A percentile compares a stretch with the other conserved stretches of the same genome.
phyloP scores from a whole-genome alignment of 495 filamentous ascomycete genomes.

The Neurospora hispaniola region DNA sequence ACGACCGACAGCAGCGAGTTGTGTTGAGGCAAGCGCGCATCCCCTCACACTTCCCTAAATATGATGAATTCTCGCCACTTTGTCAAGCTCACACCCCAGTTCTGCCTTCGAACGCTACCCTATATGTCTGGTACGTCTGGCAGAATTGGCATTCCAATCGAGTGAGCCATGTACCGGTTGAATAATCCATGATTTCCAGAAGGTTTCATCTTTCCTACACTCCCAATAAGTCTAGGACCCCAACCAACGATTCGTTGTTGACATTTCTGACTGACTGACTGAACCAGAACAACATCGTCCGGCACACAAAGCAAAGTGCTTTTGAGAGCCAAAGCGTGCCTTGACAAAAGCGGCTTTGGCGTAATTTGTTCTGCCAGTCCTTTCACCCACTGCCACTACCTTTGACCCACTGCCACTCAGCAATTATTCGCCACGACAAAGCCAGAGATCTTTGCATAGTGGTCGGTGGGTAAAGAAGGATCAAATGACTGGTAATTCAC shows the following conservation, averaged over 20 bases:
- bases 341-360: not conserved
- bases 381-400: too few relatives aligned
- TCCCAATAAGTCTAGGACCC: not conserved
- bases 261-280: not conserved
- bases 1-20: not conserved
- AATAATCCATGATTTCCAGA: not conserved
- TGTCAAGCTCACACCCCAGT: not conserved
- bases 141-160: not conserved
- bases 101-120: not conserved
- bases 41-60: not conserved
- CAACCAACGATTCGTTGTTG: not conserved
- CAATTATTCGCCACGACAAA: not conserved
- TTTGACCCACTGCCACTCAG: not conserved
- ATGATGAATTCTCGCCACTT: not conserved
- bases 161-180: not conserved
- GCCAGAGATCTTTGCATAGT: not conserved
- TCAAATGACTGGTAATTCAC: not conserved
- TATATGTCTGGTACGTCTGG: not conserved
- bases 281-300: not conserved
- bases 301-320: not conserved
- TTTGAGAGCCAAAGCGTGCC: not conserved
- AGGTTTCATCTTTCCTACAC: not conserved
- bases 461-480: not conserved
- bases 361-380: not conserved
- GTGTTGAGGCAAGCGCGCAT: not conserved